These are phyloP conservation scores for Aspergillus heteromorphus DNA, from an alignment of 495 filamentous ascomycete species.

Conservation along the genomic window DNA sequence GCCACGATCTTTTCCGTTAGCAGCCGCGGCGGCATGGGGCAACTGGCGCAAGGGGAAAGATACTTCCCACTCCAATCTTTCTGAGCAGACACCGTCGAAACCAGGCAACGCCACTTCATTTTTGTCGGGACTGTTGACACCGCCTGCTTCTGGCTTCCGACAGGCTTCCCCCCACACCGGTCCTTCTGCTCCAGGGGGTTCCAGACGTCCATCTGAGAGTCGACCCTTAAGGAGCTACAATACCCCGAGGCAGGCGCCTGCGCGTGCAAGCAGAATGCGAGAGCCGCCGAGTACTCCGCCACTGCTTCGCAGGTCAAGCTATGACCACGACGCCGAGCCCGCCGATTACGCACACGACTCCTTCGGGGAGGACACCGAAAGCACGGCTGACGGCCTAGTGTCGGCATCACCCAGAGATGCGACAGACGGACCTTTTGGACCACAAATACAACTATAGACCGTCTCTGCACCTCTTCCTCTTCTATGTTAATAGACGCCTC, in stretches of 20 bases:
- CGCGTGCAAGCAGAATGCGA: conserved; percentile 30
- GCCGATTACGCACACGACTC: conserved; percentile 31
- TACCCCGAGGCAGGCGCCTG: conserved; percentile 27
- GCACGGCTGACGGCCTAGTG: conserved; percentile 36
- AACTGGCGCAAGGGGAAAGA: conserved; percentile 69
- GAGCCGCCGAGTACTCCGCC: conserved; percentile 60
- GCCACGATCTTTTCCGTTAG: conserved; percentile 74
- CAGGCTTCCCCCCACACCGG: conserved; percentile 40
- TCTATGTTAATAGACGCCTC: conserved; percentile 9
- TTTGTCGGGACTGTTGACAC: conserved; percentile 76
- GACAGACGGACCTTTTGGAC: conserved; percentile 33
- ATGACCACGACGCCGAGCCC: conserved; percentile 66
- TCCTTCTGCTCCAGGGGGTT: conserved; percentile 44
- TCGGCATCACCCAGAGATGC: conserved; percentile 33
- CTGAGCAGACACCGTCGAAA: conserved; percentile 62
- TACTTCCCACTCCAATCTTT: conserved; percentile 35
- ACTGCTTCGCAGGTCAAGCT: conserved; percentile 60
- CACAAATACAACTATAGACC: conserved; percentile 26
- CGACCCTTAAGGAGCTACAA: conserved; percentile 32
- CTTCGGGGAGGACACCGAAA: conserved; percentile 35
- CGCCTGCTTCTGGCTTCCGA: conserved; percentile 64
- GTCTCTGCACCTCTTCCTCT: conserved; percentile 4
- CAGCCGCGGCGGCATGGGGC: conserved; percentile 77
- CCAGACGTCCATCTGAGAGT: conserved; percentile 33
- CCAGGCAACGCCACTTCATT: conserved; percentile 45